Conservation (phyloP, 768 basidiomycete species). For the Mycena rosella region DNA sequence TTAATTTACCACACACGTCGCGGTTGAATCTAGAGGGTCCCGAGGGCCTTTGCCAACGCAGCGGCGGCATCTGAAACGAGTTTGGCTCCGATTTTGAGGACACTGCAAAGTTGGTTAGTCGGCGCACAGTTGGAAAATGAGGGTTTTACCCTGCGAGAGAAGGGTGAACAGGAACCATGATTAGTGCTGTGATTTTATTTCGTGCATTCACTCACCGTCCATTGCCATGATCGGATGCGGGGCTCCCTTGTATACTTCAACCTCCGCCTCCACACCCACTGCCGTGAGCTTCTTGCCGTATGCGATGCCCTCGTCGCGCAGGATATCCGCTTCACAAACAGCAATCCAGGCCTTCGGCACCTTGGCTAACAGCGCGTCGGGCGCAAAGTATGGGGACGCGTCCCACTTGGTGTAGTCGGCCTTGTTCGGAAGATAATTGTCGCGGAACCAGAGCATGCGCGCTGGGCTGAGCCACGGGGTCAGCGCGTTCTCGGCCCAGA, state of each 20-base stretch:
- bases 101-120: slow-evolving; percentile 34
- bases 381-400: slow-evolving; percentile 79
- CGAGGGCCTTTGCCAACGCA: slow-evolving; percentile 49
- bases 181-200: neutral
- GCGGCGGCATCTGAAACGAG: slow-evolving; percentile 53
- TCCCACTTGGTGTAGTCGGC: slow-evolving; percentile 75
- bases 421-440: slow-evolving; percentile 75
- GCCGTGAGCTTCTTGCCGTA: slow-evolving; percentile 70
- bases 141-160: slow-evolving; percentile 38
- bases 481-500: slow-evolving; percentile 69
- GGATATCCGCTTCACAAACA: slow-evolving; percentile 74
- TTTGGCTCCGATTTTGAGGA: slow-evolving; percentile 49
- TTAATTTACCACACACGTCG: neutral
- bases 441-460: slow-evolving; percentile 82
- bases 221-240: slow-evolving; percentile 83
- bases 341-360: slow-evolving; percentile 73
- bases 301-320: slow-evolving; percentile 73
- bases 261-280: slow-evolving; percentile 66
- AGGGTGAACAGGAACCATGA: neutral
- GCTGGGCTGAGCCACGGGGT: slow-evolving; percentile 71
- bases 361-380: slow-evolving; percentile 62
- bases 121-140: neutral
- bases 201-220: slow-evolving; percentile 63
- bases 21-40: slow-evolving; percentile 9
- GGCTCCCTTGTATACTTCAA: slow-evolving; percentile 69